Evolutionary conservation across 768 basidiomycete genomes (phyloP), one percentile per base, ranked within the genome.

Genomic region (Naganishia antarctica): DNA sequence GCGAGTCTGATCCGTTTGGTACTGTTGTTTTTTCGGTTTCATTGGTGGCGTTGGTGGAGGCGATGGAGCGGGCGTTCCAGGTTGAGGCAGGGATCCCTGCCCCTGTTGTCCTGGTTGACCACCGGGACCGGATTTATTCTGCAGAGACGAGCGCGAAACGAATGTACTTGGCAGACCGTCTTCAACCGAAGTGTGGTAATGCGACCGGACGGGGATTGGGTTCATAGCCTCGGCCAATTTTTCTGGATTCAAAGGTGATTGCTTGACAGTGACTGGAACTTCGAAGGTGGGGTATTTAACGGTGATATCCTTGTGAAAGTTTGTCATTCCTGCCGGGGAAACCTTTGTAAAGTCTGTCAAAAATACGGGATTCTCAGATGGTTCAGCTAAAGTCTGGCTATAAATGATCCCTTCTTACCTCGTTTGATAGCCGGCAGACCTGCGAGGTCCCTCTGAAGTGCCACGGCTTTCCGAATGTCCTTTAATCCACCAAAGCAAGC

Each of bases 11-110:
- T 99, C 96, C 0, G 96, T 99, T 74, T 98, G 96, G 76, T 91
- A 99, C 74, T 94, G 91, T 74, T 94, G 94, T 76, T 98, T 97
- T 81, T 99, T 99, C 11, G 90, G 91, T 73, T 94, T 97, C 18
- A 69, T 53, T 1, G 86, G 89, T 3, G 75, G 76, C 6, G 70
- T 69, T 0, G 70, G 71, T 0, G 90, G 89, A 0, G 92, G 92
- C 0, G 90, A 85, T 1, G 93, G 91, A 26, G 91, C 91, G 6
- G 93, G 93, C 3, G 93, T 98, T 13, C 86, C 84, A 1, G 91
- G 86, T 26, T 76, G 66, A 18, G 78, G 68, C 43, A 61, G 25
- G 44, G 58, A 61, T 18, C 48, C 65, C 21, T 29, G 43, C 1
- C 66, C 60, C 13, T 59, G 62, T 3, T 65, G 44, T 6, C 45